Percentiles rank a stretch among this genome's conserved stretches.
Conservation (phyloP, 176 grass and related monocot species). For the Lolium perenne region DNA sequence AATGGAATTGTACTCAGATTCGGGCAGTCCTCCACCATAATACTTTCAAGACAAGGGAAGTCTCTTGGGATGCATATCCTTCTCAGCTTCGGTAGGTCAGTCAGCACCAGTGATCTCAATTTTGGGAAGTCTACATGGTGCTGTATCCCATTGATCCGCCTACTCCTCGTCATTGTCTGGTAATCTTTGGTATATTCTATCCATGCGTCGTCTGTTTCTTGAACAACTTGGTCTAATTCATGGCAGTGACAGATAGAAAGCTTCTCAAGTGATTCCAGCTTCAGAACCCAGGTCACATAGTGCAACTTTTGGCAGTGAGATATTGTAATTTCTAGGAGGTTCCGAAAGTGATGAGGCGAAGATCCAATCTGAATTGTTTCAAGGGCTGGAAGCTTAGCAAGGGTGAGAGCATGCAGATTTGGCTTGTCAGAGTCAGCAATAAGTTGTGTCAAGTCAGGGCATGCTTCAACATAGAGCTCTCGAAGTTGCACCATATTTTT, state of each 20-base stretch:
- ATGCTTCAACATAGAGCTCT: conserved; percentile 68
- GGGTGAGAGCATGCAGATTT: conserved; percentile 56
- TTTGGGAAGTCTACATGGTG: conserved; percentile 44
- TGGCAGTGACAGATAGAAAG: conserved; percentile 55
- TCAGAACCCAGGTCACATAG: conserved; percentile 53
- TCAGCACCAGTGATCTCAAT: conserved; percentile 59
- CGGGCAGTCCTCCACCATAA: conserved; percentile 61
- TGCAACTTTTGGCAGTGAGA: conserved; percentile 53
- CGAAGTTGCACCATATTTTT: conserved; percentile 56
- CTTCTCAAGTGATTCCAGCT: conserved; percentile 61
- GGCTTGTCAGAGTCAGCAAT: conserved; percentile 32
- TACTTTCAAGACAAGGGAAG: conserved; percentile 65
- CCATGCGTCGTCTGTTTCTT: conserved; percentile 47
- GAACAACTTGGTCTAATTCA: conserved; percentile 52
- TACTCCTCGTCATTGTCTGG: conserved; percentile 3
- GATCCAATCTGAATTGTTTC: conserved; percentile 42
- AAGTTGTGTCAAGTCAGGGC: conserved; percentile 54
- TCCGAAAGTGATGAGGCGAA: conserved; percentile 50
- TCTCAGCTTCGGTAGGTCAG: conserved; percentile 48
- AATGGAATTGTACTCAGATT: conserved; percentile 52
- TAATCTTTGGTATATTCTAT: conserved; percentile 26
- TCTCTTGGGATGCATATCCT: conserved; percentile 58
- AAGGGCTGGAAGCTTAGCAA: conserved; percentile 51
- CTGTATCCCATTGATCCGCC: conserved; percentile 15
- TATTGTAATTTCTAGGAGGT: conserved; percentile 63